Evolutionary conservation across 345 rosid species (phyloP), one percentile per base, ranked within the genome.

Genomic region (Cardiospermum halicacabum): DNA sequence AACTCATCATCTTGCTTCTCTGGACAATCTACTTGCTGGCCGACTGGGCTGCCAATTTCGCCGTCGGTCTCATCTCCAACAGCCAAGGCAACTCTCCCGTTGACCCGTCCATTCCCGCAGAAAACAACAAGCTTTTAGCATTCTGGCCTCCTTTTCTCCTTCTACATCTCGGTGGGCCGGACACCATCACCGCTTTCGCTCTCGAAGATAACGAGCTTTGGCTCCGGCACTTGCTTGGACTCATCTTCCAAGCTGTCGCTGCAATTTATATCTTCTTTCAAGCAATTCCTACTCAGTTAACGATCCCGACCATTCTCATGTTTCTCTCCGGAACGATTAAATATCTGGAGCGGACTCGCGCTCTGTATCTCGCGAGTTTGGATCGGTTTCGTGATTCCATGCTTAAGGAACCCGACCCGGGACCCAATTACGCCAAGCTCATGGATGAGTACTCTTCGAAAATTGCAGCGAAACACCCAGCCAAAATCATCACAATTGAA

Each of bases 61-160:
- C 80, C 0, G 74, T 81, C 3, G 89, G 91, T 16, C 80, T 78
- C 56, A 86, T 89, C 57, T 74, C 91, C 64, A 69, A 76, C 63
- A 76, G 75, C 66, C 73, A 77, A 50, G 65, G 37, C 0, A 1
- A 1, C 0, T 0, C 9, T 45, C 50, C 16, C n/a, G n/a, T n/a
- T 2, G 56, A 28, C 11, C 16, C 66, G 42, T 69, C 57, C 1
- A 31, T 53, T 4, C 21, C n/a, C 19, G n/a, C 51, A 1, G 65
- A 72, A 0, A 72, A 75, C 61, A 21, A 22, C 5, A 70, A 77
- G 16, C 79, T 89, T 26, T 25, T 85, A 62, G 86, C 85, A 12
- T 77, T 89, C 45, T 89, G 96, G 96, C 82, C 96, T 12, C 84
- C 91, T 0, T 88, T 88, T 73, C 74, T 88, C 49, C 64, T 85